Base-by-base conservation (phyloP, 192 early-diverging fungal species). In the Phlyctochytrium bullatum region DNA sequence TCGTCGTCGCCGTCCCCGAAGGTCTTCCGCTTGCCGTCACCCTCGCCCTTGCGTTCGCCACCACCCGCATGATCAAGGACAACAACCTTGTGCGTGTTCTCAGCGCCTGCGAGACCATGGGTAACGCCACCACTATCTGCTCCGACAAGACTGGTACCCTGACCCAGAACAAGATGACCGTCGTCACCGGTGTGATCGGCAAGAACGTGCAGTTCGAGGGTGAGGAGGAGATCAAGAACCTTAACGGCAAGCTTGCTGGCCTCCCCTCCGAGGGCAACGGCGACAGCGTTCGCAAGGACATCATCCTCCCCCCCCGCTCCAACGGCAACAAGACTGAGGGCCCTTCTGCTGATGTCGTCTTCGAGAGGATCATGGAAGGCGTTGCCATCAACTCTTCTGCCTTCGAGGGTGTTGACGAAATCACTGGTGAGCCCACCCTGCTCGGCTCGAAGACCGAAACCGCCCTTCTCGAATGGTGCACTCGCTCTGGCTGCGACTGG, bases 91-190 rank as follows among this genome's bases (percentile, higher is more conserved):
- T 99, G 27, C 89, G 98, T 31, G 87, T 96, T 36, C 80, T 99
- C 14, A 88, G 91, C 29, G 93, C 98, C 10, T 99, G 97, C 75
- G 97, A 99, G 76, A 98, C 96, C 28, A 99, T 99, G 97, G 85
- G 85, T 50, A 96, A 94, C 69, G 98, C 98, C 16, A 99, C 95
- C 4, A 97, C 96, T 0, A 88, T 99, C 28, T 99, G 98, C 76
- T 96, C 94, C 17, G 98, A 99, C 81, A 99, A 99, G 78, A 99
- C 98, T 0, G 98, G 98, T 32, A 99, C 97, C 3, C 78, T 98
- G 51, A 99, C 98, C 1, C 91, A 95, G 66, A 99, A 99, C 81
- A 83, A 88, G 50, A 99, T 99, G 98, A 94, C 93, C 0, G 93
- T 98, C 24, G 93, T 96, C 34, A 80, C 88, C 10, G 95, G 93